Percentiles rank a stretch among this genome's conserved stretches.
Conservation (phyloP, 306 rosid species). For the Medicago arabica region DNA sequence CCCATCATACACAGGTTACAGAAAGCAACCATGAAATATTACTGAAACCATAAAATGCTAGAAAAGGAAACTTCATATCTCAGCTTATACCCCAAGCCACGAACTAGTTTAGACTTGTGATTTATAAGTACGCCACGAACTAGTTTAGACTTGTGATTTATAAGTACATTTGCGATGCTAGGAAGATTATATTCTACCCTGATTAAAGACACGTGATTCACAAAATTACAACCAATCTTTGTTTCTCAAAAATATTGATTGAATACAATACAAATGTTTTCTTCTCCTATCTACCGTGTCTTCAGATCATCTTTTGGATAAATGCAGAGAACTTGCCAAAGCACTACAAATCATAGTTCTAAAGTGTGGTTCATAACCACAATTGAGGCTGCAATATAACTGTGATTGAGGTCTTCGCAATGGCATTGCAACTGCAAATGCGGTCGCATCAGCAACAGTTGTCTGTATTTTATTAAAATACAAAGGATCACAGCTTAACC, state of each 20-base stretch:
- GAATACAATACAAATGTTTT: not conserved
- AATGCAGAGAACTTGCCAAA: conserved; percentile 12
- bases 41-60: not conserved
- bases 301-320: not conserved
- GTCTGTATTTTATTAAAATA: no score
- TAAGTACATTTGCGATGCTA: no score
- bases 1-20: no score
- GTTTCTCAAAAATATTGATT: not conserved
- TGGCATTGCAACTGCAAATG: no score
- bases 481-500: no score
- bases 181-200: not conserved
- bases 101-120: not conserved
- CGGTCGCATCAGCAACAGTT: no score
- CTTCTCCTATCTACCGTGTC: not conserved
- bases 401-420: no score
- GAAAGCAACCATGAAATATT: no score
- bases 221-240: not conserved
- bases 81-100: not conserved
- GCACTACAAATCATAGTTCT: not conserved
- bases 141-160: not conserved
- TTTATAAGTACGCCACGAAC: no score
- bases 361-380: no score
- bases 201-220: not conserved
- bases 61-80: not conserved
- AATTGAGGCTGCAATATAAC: no score